Evolutionary conservation across 2,329 filamentous ascomycete genomes (phyloP).

Genomic region (Alternaria atra): DNA sequence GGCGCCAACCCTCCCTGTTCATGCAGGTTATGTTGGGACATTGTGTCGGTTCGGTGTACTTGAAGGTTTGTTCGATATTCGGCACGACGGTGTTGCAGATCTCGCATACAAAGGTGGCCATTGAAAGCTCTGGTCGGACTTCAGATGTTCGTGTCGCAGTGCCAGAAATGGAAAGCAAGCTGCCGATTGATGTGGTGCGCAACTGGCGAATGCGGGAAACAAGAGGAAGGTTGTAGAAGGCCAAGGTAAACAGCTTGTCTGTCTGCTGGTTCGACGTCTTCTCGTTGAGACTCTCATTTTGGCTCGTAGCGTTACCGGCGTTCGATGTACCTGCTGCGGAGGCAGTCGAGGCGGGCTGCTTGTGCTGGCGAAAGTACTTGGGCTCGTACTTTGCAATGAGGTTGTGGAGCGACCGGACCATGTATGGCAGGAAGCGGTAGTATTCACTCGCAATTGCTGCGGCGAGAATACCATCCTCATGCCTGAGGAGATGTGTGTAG

Average conservation of each 20-base stretch:
- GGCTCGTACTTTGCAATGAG: conserved; percentile 95
- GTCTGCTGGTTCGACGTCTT: conserved; percentile 93
- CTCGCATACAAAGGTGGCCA: conserved; percentile 93
- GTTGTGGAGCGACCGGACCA: conserved; percentile 87
- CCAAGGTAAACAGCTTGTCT: conserved; percentile 92
- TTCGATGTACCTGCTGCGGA: conserved; percentile 74
- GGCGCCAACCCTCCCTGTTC: conserved; percentile 90
- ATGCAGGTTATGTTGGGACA: conserved; percentile 88
- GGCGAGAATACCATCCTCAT: conserved; percentile 81
- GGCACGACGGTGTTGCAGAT: conserved; percentile 83
- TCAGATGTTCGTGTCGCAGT: conserved; percentile 97
- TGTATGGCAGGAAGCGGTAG: conserved; percentile 92
- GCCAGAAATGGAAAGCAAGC: conserved; percentile 92
- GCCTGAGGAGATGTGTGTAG: conserved; percentile 81
- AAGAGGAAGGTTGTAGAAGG: conserved; percentile 91
- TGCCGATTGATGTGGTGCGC: conserved; percentile 88
- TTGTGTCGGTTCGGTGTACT: conserved; percentile 95
- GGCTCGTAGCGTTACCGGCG: conserved; percentile 66
- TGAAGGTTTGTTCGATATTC: conserved; percentile 96
- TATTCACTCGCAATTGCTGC: conserved; percentile 89
- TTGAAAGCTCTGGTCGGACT: conserved; percentile 89
- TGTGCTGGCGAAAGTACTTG: conserved; percentile 90
- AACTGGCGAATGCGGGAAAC: conserved; percentile 86
- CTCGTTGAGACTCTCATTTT: conserved; percentile 66
- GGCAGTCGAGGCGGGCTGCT: conserved; percentile 79